These are phyloP conservation scores for Microbotryum intermedium DNA, from an alignment of 1,284 basidiomycete species.

Conservation along the genomic window DNA sequence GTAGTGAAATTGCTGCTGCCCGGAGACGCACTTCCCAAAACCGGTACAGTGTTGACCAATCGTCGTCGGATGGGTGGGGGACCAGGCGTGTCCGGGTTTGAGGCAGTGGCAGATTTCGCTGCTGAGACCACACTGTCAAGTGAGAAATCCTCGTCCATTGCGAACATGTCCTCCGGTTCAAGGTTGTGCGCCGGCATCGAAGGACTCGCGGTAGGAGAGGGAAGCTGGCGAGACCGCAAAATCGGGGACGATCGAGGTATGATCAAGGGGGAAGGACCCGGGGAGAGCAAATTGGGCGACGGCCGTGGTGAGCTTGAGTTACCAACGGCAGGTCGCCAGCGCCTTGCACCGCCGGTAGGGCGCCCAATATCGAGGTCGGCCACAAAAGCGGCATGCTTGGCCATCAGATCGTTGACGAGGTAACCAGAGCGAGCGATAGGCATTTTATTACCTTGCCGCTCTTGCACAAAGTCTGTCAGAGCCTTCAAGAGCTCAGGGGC, in stretches of 20 bases:
- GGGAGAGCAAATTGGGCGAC: slow-evolving; percentile 43
- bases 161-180: slow-evolving; percentile 40
- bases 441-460: slow-evolving; percentile 58
- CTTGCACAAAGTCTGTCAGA: slow-evolving; percentile 55
- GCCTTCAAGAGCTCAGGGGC: slow-evolving; percentile 58
- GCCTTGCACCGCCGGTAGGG: slow-evolving; percentile 48
- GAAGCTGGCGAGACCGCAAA: background rate
- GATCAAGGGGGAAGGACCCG: slow-evolving; percentile 32
- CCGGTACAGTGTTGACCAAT: slow-evolving; percentile 1
- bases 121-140: slow-evolving; percentile 10
- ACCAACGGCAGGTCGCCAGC: slow-evolving; percentile 26
- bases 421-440: slow-evolving; percentile 52
- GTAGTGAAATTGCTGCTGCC: slow-evolving; percentile 17
- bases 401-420: slow-evolving; percentile 54
- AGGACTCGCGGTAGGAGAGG: slow-evolving; percentile 15
- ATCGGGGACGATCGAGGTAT: slow-evolving; percentile 26
- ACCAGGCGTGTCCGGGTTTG: background rate
- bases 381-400: slow-evolving; percentile 67
- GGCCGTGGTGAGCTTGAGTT: slow-evolving; percentile 46
- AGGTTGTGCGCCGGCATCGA: slow-evolving; percentile 17
- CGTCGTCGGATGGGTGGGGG: slow-evolving; percentile 25
- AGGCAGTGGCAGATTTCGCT: background rate
- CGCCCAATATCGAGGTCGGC: slow-evolving; percentile 67
- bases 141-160: slow-evolving; percentile 40
- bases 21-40: slow-evolving; percentile 4